phyloP scores from a whole-genome alignment of 441 rosid species.

The Populus trichocarpa region DNA sequence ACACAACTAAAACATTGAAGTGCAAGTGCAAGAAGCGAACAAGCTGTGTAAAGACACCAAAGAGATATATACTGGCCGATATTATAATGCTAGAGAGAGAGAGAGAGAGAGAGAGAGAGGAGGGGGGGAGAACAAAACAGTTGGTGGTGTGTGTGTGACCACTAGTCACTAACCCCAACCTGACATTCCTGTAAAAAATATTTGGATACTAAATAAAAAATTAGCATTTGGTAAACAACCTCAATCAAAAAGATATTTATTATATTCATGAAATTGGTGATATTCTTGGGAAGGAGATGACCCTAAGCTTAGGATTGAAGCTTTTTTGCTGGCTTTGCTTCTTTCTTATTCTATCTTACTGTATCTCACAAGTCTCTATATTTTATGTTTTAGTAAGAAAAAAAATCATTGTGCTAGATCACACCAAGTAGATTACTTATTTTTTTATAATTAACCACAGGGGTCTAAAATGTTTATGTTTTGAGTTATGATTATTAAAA shows the following conservation, averaged over 20 bases:
- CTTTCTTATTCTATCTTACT: constrained; percentile 6
- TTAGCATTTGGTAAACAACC: constrained; percentile 1
- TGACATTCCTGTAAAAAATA: constrained; percentile 43
- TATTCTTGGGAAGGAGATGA: neutral
- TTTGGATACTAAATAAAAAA: neutral
- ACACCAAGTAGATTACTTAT: neutral
- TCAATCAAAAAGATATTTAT: neutral
- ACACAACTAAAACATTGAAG: constrained; percentile 8
- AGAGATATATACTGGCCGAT: constrained; percentile 10
- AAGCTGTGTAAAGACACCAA: constrained; percentile 31
- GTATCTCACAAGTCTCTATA: neutral
- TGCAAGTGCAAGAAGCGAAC: constrained; percentile 26
- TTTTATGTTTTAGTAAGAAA: neutral
- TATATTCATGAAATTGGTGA: constrained; percentile 10
- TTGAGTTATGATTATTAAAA: too few relatives aligned
- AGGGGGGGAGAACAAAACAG: constrained; percentile 20
- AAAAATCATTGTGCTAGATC: neutral
- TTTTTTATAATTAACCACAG: neutral
- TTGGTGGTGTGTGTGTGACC: constrained; percentile 25
- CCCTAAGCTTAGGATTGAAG: constrained; percentile 18
- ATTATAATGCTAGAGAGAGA: neutral
- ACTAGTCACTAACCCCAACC: constrained; percentile 24
- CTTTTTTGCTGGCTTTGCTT: constrained; percentile 19
- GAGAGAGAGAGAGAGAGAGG: constrained; percentile 2
- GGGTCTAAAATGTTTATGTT: too few relatives aligned